Base-by-base conservation (phyloP, 1,139 yeast species). In the Geotrichum candidum region DNA sequence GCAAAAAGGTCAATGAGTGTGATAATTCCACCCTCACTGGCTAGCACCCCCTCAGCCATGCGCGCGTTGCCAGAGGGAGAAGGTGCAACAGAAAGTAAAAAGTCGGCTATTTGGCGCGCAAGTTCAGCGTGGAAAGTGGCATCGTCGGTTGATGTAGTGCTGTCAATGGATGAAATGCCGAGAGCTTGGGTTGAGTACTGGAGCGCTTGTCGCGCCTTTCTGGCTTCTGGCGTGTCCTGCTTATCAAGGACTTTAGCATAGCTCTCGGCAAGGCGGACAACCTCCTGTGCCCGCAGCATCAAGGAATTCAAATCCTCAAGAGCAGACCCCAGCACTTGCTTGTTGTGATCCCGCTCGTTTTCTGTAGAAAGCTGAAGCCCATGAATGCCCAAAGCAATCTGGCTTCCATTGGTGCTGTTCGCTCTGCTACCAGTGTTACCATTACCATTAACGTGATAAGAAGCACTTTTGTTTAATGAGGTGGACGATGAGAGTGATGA, bases 251-350 rank as follows among this genome's bases (percentile, higher is more conserved):
- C 67, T n/a, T 64, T 63, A 11, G 81, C 78, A 72, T 84, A 80
- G 54, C 83, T 75, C 57, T 80, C 77, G 31, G 87, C 84, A 41
- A 91, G 74, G 54, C 79, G 77, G 53, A 87, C 83, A 57, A 92
- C 81, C 62, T 91, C 96, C 68, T 84, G 84, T 1, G 92, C 96
- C 65, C 88, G 83, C 31, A 84, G 80, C 87, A 90, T 86, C 58
- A 92, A 77, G 54, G 87, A 87, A 65, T 87, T 87, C 56, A 92
- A 75, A 72, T 90, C 97, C 61, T 86, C 88, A 52, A 92, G 75
- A 0, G 97, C 91, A 45, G 82, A 81, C 48, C 84, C 82, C 60
- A 91, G 77, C 0, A 91, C 80, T 25, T 80, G 71, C 63, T 88
- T 90, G 65, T 87, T 88, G 58, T 83, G 81, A 61, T 80, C 78